Conservation (phyloP, 768 basidiomycete genomes). For the Coprinellus aureogranulatus region DNA sequence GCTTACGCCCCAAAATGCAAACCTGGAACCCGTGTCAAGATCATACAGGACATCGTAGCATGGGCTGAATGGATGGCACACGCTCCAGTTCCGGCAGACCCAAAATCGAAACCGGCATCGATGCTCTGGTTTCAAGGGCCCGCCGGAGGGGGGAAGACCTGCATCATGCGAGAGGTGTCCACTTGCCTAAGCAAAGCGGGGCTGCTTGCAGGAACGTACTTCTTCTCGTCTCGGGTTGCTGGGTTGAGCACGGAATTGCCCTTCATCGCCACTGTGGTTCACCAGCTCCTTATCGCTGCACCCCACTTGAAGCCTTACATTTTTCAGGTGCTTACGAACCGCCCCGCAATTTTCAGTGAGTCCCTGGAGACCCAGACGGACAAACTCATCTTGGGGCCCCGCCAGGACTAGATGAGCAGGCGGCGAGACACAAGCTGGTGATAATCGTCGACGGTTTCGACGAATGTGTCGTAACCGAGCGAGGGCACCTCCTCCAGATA, state of each 20-base stretch:
- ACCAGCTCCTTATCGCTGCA: neutral
- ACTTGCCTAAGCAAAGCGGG: neutral
- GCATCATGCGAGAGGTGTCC: slow-evolving; percentile 6
- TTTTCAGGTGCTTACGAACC: neutral
- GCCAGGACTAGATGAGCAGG: neutral
- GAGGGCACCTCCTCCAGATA: neutral
- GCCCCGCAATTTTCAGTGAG: slow-evolving; percentile 1
- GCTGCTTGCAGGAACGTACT: slow-evolving; percentile 5
- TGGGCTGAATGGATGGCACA: neutral
- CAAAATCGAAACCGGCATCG: no score
- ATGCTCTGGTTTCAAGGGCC: slow-evolving; percentile 8
- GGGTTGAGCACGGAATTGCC: neutral
- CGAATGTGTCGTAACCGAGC: neutral
- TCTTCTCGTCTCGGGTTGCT: slow-evolving; percentile 7
- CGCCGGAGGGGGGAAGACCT: slow-evolving; percentile 10
- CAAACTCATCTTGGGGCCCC: neutral
- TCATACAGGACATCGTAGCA: neutral
- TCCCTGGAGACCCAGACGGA: slow-evolving; percentile 3
- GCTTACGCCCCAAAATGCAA: slow-evolving; percentile 4
- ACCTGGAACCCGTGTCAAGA: neutral
- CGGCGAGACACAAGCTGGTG: neutral
- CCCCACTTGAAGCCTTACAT: neutral
- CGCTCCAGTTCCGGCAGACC: no score
- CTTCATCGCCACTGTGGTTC: slow-evolving; percentile 6
- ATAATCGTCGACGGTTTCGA: slow-evolving; percentile 4